A percentile compares a stretch with the other conserved stretches of the same genome.
Conservation (phyloP, 73 alveolate species). For the Tetrahymena thermophila region DNA sequence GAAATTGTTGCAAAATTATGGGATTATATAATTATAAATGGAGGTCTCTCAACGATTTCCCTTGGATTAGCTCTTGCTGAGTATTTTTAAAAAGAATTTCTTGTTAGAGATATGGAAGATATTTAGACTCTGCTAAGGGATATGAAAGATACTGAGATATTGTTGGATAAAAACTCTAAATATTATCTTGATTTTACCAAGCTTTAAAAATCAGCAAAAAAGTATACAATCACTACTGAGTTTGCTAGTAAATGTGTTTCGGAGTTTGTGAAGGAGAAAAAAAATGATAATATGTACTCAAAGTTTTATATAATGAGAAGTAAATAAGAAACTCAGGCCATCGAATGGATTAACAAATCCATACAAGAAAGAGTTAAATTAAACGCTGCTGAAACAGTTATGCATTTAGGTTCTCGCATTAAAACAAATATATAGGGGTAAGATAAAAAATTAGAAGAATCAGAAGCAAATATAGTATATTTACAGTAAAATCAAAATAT, state of each 20-base stretch:
- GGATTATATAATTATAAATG: neutral
- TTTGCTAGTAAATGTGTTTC: neutral
- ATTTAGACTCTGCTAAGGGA: neutral
- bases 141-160: neutral
- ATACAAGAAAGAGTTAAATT: neutral
- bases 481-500: neutral
- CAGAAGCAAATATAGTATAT: neutral
- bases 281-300: neutral
- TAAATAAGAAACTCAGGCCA: neutral
- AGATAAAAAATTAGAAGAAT: neutral
- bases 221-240: neutral
- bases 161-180: neutral
- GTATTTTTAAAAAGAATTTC: neutral
- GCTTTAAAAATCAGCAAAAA: neutral
- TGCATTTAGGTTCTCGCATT: neutral
- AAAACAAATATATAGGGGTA: neutral
- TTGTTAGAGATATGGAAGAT: neutral
- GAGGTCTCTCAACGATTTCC: neutral
- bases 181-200: neutral
- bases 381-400: neutral
- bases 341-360: neutral
- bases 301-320: neutral
- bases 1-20: neutral
- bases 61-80: neutral
- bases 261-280: neutral